phyloP scores from a whole-genome alignment of 495 filamentous ascomycete species.

The Aspergillus olivimuriae region DNA sequence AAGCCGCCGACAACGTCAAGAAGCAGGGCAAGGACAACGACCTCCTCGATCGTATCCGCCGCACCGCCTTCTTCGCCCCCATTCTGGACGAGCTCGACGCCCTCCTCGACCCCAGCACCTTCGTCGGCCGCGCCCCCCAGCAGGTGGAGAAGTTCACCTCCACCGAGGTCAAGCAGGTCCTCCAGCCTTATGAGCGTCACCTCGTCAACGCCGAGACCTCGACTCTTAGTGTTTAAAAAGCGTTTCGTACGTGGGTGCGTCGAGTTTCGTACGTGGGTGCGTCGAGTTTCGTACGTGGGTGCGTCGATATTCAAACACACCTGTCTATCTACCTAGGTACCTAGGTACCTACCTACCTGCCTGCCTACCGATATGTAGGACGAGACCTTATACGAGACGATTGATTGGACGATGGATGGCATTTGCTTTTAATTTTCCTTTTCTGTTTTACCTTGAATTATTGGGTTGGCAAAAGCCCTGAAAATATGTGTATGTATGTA shows the following conservation, averaged over 20 bases:
- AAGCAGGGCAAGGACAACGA: constrained; percentile 74
- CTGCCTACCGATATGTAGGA: no score
- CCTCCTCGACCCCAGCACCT: constrained; percentile 61
- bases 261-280: no score
- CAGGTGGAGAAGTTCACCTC: constrained; percentile 53
- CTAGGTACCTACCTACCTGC: constrained; percentile 1
- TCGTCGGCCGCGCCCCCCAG: constrained; percentile 58
- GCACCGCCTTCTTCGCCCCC: constrained; percentile 72
- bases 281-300: no score
- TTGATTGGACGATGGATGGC: background rate
- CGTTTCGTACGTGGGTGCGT: no score
- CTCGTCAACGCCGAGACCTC: constrained; percentile 42
- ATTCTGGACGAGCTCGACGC: constrained; percentile 68
- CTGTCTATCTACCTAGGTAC: background rate
- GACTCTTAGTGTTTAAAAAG: constrained; percentile 47
- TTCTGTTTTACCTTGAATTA: no score
- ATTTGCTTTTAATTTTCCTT: background rate
- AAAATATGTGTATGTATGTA: no score
- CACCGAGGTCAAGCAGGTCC: constrained; percentile 45
- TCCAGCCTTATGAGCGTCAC: constrained; percentile 41
- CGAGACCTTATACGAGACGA: background rate
- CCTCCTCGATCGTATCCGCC: constrained; percentile 72
- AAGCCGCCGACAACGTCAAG: constrained; percentile 79
- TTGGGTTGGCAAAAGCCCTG: no score
- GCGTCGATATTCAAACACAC: no score